Conservation (phyloP, 1,139 yeast species). For the Zygotorulaspora mrakii region DNA sequence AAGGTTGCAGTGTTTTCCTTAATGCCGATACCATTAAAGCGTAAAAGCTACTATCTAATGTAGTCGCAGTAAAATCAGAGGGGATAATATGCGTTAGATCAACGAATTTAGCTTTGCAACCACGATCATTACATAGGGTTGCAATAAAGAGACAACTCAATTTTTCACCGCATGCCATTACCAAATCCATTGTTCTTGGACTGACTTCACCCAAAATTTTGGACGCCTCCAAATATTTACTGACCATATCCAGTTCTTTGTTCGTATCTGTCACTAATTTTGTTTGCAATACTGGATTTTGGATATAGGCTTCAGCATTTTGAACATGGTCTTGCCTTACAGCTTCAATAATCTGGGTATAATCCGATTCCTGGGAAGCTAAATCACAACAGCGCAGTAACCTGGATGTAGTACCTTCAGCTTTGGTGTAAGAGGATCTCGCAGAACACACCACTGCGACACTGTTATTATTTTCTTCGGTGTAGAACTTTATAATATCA, state of each 20-base stretch:
- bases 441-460: conserved; percentile 99
- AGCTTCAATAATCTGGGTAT: conserved; percentile 49
- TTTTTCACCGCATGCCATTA: conserved; percentile 93
- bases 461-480: conserved; percentile 45
- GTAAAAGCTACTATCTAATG: conserved; percentile 66
- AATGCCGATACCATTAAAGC: conserved; percentile 56
- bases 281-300: conserved; percentile 43
- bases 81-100: conserved; percentile 75
- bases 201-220: conserved; percentile 89
- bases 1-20: conserved; percentile 48
- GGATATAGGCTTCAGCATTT: conserved; percentile 61
- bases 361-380: conserved; percentile 55
- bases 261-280: conserved; percentile 55
- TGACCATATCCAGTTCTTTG: conserved; percentile 62
- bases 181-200: conserved; percentile 79
- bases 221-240: conserved; percentile 75
- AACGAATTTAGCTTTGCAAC: conserved; percentile 69
- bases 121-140: conserved; percentile 75
- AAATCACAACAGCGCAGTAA: conserved; percentile 75
- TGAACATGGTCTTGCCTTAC: conserved; percentile 73
- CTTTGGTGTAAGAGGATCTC: conserved; percentile 82
- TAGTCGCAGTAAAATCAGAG: conserved; percentile 48
- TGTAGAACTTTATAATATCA: conserved; percentile 69
- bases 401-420: conserved; percentile 92
- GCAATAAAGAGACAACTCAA: conserved; percentile 86